Conservation (phyloP, 768 basidiomycete genomes). For the Leccinum fibrillosum region DNA sequence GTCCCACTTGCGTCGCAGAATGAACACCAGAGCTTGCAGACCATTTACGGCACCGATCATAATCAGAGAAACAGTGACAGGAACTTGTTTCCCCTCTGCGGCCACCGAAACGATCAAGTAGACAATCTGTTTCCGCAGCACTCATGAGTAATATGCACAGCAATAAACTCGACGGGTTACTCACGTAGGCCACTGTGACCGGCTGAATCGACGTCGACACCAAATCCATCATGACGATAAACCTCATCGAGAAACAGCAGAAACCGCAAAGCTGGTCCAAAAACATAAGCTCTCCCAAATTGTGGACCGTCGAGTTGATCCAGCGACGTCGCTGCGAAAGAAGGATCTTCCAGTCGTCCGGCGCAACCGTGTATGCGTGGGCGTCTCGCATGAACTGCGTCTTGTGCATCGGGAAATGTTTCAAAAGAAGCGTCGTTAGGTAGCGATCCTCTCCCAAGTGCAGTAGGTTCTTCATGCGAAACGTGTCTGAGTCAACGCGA, state of each 20-base stretch:
- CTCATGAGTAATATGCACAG: constrained; percentile 5
- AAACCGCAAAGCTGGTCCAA: constrained; percentile 91
- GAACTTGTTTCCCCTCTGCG: constrained; percentile 63
- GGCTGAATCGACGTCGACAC: constrained; percentile 83
- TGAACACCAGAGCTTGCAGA: constrained; percentile 87
- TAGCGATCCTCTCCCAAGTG: constrained; percentile 99
- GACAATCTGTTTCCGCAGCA: constrained; percentile 53
- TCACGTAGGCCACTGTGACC: constrained; percentile 84
- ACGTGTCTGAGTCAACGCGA: constrained; percentile 74
- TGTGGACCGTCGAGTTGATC: constrained; percentile 99
- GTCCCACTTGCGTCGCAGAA: constrained; percentile 94
- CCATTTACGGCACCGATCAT: constrained; percentile 96
- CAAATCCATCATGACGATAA: constrained; percentile 95
- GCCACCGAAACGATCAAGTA: constrained; percentile 84
- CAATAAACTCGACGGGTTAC: constrained; percentile 29
- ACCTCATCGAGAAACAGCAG: constrained; percentile 99
- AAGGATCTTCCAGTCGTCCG: constrained; percentile 91
- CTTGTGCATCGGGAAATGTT: constrained; percentile 92
- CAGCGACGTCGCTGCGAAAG: constrained; percentile 97
- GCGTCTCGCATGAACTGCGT: constrained; percentile 95
- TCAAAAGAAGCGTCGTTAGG: constrained; percentile 90
- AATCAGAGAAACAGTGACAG: constrained; percentile 70
- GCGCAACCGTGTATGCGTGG: constrained; percentile 91
- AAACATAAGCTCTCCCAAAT: constrained; percentile 89
- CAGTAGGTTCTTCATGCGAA: constrained; percentile 98